Base-by-base conservation (phyloP, 768 basidiomycete genomes). In the Lyophyllum decastes region DNA sequence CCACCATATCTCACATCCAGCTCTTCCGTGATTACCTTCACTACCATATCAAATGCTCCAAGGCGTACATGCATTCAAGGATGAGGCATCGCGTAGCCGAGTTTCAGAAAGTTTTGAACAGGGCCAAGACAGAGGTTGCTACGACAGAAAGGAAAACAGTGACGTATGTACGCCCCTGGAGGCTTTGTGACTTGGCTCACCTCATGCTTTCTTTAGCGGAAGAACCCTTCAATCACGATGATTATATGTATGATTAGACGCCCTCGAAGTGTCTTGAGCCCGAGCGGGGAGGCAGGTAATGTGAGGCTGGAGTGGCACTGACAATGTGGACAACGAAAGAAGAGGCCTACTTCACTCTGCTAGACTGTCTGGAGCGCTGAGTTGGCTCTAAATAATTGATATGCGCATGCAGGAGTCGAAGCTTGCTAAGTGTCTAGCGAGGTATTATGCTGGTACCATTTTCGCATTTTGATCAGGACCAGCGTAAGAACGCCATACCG, bases 1-100 rank as follows among this genome's bases (percentile, higher is more conserved):
- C 80, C 38, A 95, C 94, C 14, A 97, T 98, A 70, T 95, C 94
- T 26, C 94, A 94, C 66, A 91, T 98, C 66, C 94, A 98, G 70
- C 79, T 96, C 24, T 98, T 99, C 89, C 86, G 97, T 55, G 94
- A 98, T 73, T 98, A 98, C 69, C 80, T 99, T n/a, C 97, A 99
- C 75, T 98, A 98, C 73, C 96, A 98, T 70, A 97, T 99, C 82
- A 98, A 96, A 68, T 95, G 94, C 70, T 95, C 90, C 52, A 98
- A 98, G 73, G 97, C 96, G 0, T 98, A 99, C 76, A 96, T 99
- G 94, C 96, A 98, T 74, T 95, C 94, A 2, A 82, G 97, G 45
- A 95, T 98, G 94, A 82, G 97, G 59, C 82, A 89, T 65, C 87
- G 97, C 10, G 97, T 97, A 12, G 85, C 90, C 1, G 94, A 97